Evolutionary conservation across 495 filamentous ascomycete species (phyloP), one percentile per base, ranked within the genome.

Genomic region (Aspergillus olivimuriae): DNA sequence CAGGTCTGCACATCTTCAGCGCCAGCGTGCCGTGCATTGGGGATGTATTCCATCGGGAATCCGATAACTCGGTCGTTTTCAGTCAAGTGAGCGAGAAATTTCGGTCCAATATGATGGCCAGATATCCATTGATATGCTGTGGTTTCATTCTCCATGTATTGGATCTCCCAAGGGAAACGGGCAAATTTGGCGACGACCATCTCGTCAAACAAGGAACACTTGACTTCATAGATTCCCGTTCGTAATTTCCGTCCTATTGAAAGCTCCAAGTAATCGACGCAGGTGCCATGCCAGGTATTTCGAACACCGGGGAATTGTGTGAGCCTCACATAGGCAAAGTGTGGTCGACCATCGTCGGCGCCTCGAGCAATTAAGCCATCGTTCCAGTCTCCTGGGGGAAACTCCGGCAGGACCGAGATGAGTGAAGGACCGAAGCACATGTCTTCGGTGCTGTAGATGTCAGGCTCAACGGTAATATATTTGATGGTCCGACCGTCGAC

Each of bases 21-120:
- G 6, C 44, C 50, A 4, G 68, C 66, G 16, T 60, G 43, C 30
- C 61, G 47, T 3, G 52, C 51, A 39, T 52, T 44, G 8, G 43
- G 21, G 1, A 75, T 57, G 11, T 51, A 44, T 44, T 69, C 62
- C 44, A 74, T 38, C 12, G 74, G 30, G 41, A 76, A 73, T 4
- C 70, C 69, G 47, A 76, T 67, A 9, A 71, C 65, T 2, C 72
- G 51, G 3, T 55, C 65, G 7, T 56, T 44, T 49, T 78, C 69
- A 6, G 49, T 66, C 11, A 75, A 26, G 47, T 75, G 67, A 28
- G 62, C 66, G 4, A 75, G 51, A 37, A 75, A 73, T 19, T 39
- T 32, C 2, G 72, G 69, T 5, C 59, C 65, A 14, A 71, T 68
- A 8, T 43, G 50, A 43, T 52, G 23, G 18, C 56, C 68, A 0